A percentile compares a stretch with the other conserved stretches of the same genome.
Conservation (phyloP, 169 alveolate species). For the Plasmodium falciparum region DNA sequence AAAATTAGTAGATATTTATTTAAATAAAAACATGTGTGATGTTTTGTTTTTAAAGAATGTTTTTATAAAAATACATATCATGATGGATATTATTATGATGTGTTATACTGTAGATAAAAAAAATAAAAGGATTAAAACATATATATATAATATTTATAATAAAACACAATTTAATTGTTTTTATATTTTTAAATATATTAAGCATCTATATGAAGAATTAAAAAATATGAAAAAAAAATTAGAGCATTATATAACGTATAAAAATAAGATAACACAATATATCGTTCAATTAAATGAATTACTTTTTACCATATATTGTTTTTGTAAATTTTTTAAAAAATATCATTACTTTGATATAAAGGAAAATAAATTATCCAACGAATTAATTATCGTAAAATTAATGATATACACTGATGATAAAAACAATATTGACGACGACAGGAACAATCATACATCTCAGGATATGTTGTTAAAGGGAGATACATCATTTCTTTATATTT, state of each 20-base stretch:
- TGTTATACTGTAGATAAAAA: background rate
- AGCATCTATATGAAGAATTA: constrained; percentile 44
- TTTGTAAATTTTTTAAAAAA: constrained; percentile 47
- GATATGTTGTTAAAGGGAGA: constrained; percentile 11
- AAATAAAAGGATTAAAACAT: constrained; percentile 12
- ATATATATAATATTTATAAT: constrained; percentile 16
- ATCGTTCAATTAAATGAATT: constrained; percentile 53
- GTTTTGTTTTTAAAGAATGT: constrained; percentile 17
- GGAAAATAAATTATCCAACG: constrained; percentile 19
- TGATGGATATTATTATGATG: constrained; percentile 68
- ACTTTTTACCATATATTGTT: constrained; percentile 16
- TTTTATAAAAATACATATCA: constrained; percentile 33
- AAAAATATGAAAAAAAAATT: constrained; percentile 24
- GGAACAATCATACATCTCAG: background rate
- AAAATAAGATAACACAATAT: constrained; percentile 5
- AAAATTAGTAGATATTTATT: constrained; percentile 31
- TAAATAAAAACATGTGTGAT: constrained; percentile 19
- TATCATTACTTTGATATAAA: constrained; percentile 17
- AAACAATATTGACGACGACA: background rate
- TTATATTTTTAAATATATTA: constrained; percentile 26
- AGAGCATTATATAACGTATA: constrained; percentile 5
- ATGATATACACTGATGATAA: constrained; percentile 9
- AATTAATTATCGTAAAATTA: constrained; percentile 24
- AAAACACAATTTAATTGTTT: constrained; percentile 18
- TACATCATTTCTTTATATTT: constrained; percentile 12